Evolutionary conservation across 371 early-diverging fungal genomes (phyloP), one percentile per base, ranked within the genome.

Genomic region (Lichtheimia hyalospora): DNA sequence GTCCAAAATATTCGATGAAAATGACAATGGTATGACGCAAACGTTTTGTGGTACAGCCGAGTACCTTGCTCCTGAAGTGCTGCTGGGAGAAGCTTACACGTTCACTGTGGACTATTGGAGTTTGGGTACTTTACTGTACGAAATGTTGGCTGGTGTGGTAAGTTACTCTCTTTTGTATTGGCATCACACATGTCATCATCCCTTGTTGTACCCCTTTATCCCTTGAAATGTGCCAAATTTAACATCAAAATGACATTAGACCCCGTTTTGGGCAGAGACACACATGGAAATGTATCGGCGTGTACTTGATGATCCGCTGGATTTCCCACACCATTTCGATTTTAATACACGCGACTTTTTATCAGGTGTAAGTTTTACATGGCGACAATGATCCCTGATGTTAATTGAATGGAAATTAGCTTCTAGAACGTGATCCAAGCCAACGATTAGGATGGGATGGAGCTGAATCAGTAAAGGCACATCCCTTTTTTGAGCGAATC

Each of bases 1-100:
- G 12, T 89, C 90, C 24, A 91, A 89, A 60, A 81, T 87, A 14
- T 85, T 88, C 40, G 67, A 63, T 44, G 52, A 66, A 8, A 59
- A 49, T 27, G 63, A 62, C 10, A 52, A 59, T 7, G 64, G 67
- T n/a, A 75, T 75, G 51, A 95, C 95, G 42, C 85, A 84, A 53
- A 97, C 97, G 0, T 94, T 96, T 66, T 96, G 97, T 65, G 99
- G 99, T 4, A 96, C 99, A 0, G 91, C 96, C 2, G 97, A 96
- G 56, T 93, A 93, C 58, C 67, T 91, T 23, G 82, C 99, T 2
- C 98, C 98, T 3, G 99, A 98, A 68, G 89, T 97, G 18, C 76
- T 99, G 4, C 63, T 79, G 46, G 92, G 91, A 4, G 81, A 85
- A 10, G 88, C 85, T 27, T 96, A 97, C 66, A 92, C 93, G 4